A percentile compares a stretch with the other conserved stretches of the same genome.
These are phyloP conservation scores for Sutorius australiensis DNA, from an alignment of 768 basidiomycete species.

Conservation along the genomic window DNA sequence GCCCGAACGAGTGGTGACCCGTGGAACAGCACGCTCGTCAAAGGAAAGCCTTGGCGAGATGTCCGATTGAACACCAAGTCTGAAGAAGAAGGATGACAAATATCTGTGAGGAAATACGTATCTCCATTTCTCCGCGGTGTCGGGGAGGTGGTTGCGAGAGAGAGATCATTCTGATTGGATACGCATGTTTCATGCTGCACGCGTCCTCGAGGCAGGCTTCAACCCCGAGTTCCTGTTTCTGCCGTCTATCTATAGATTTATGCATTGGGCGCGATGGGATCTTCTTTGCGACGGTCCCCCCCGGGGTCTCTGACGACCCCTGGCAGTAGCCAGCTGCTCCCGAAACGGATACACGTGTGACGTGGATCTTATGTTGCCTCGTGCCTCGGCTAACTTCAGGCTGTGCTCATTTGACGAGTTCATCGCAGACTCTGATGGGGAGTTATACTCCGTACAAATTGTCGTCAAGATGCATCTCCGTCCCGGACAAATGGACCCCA, in stretches of 20 bases:
- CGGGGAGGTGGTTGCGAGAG: conserved; percentile 4
- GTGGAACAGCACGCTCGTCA: conserved; percentile 28
- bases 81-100: conserved; percentile 8
- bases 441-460: conserved; percentile 28
- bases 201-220: conserved; percentile 20
- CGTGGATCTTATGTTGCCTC: conserved; percentile 29
- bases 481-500: conserved; percentile 38
- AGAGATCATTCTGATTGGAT: conserved; percentile 13
- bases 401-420: conserved; percentile 20
- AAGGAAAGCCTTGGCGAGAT: conserved; percentile 34
- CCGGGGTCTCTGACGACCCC: conserved; percentile 18
- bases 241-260: conserved; percentile 28
- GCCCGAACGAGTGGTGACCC: conserved; percentile 6
- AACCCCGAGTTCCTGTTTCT: conserved; percentile 28
- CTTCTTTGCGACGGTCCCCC: conserved; percentile 8
- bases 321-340: conserved; percentile 17
- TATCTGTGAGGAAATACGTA: conserved; percentile 5
- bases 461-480: conserved; percentile 30
- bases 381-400: conserved; percentile 27
- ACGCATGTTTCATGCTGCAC: conserved; percentile 21
- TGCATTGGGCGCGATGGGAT: conserved; percentile 11
- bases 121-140: conserved; percentile 23
- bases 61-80: conserved; percentile 23
- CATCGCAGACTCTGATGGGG: conserved; percentile 27
- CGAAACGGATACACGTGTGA: conserved; percentile 27